Evolutionary conservation across 257 asterid species (phyloP), one percentile per base, ranked within the genome.

Genomic region (Anisodus acutangulus): DNA sequence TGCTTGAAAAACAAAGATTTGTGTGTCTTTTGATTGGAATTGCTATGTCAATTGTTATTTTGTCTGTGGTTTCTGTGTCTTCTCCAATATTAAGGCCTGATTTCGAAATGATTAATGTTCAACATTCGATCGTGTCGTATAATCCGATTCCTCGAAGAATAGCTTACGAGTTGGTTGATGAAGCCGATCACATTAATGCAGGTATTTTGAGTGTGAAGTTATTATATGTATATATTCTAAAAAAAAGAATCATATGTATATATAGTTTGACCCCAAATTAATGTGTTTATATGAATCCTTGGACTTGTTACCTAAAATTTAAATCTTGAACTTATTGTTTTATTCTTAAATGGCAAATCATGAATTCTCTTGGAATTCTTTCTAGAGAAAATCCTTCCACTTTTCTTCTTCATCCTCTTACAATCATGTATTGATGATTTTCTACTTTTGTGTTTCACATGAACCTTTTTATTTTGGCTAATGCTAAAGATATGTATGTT

Each of bases 1-100:
- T 91, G 31, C 31, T 91, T 63, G 87, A 82, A 82, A 90, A 92
- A 66, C 97, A 93, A 9, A 88, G 98, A 86, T 83, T 91, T 53
- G 82, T 86, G 4, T 93, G 94, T 78, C 89, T 82, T 59, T 69
- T 55, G 11, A 12, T 49, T 79, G 53, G 82, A 58, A 17, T 80
- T 84, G n/a, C 26, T 58, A 26, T 16, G 47, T 76, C 81, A 3
- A 8, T 13, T 76, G 22, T 26, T 9, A 2, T 76, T 76, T 76
- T 55, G 8, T 76, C 81, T 12, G 1, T 76, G 54, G 57, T 55
- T 59, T 51, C 85, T 11, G 9, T 57, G 0, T 53, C 81, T 76
- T 76, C 64, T 8, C 39, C 80, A 4, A 9, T 78, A 22, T 7
- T 68, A 17, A 35, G 4, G 0, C 5, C 8, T 0, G 64, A 76